Conservation (phyloP, 257 asterid genomes). For the Galeopsis tetrahit region DNA sequence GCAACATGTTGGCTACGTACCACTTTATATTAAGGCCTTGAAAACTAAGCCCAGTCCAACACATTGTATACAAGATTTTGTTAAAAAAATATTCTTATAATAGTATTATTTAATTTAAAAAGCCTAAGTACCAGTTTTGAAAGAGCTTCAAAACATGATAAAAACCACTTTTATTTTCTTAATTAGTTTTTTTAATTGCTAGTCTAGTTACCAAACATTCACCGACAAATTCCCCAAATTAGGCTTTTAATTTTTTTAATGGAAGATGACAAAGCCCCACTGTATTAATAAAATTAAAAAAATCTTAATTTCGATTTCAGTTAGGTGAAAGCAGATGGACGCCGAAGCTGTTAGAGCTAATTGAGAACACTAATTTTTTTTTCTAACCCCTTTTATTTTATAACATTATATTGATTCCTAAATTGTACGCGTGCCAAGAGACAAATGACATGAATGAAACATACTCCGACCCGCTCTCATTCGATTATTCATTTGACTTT, state of each 20-base stretch:
- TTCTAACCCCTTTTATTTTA: slow-evolving; percentile 11
- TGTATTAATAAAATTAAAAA: neutral
- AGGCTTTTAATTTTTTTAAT: neutral
- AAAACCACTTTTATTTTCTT: neutral
- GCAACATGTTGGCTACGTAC: no score
- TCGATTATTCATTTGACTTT: no score
- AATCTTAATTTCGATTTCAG: slow-evolving; percentile 2
- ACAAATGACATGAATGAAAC: slow-evolving; percentile 33
- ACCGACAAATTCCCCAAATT: neutral
- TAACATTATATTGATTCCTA: slow-evolving; percentile 16
- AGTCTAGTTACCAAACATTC: neutral
- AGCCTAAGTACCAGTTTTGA: no score
- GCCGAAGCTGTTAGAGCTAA: slow-evolving; percentile 38
- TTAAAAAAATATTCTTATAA: no score
- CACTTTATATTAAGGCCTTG: no score
- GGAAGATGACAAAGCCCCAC: neutral
- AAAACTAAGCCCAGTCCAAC: no score
- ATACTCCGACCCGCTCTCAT: neutral
- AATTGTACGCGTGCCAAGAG: slow-evolving; percentile 17
- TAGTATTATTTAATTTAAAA: no score
- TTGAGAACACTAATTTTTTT: slow-evolving; percentile 17
- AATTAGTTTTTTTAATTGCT: neutral
- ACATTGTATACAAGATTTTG: no score
- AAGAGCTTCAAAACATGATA: no score
- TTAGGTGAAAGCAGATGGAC: slow-evolving; percentile 46